Evolutionary conservation across 495 filamentous ascomycete genomes (phyloP), one percentile per base, ranked within the genome.

Genomic region (Friedmanniomyces simplex): DNA sequence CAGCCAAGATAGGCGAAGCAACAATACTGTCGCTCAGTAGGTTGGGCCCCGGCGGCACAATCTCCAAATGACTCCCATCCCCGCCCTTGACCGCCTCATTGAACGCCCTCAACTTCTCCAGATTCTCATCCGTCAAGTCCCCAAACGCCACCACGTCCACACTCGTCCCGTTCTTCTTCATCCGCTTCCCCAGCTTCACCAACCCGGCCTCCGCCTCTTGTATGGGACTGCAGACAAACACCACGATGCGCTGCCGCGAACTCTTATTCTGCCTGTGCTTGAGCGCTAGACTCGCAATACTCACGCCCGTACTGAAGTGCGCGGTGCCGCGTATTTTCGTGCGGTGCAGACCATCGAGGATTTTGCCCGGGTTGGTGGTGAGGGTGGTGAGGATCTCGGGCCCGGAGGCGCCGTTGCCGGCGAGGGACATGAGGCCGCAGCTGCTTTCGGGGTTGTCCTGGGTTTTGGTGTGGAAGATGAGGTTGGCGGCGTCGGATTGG

Each of bases 341-440:
- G 55, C 86, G 81, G 69, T 97, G 91, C 62, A 99, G 75, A 52
- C 93, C 93, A 48, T 93, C 87, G 61, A 96, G 76, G 59, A 99
- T 89, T 73, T 94, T 91, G 66, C 93, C 94, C 64, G 91, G 87
- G 68, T 97, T 91, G 46, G 88, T 87, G 49, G 93, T 97, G 70
- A 97, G 79, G 21, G 94, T 99, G 25, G 93, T 91, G 39, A 97
- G 79, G 55, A 97, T 90, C 74, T 99, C 94, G 42, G 93, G 93
- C 13, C 90, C 89, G 66, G 91, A 91, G 55, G 45, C 2, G 20
- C 4, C 28, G 28, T 43, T 43, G 64, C 93, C 93, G 57, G 88
- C 93, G 91, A 97, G 96, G 71, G 88, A 96, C 90, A 99, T 95
- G 50, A 99, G 78, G 58, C 93, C 93, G 54, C 97, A 94, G 22